Base-by-base conservation (phyloP, 495 filamentous ascomycete genomes). In the Aspergillus biplanus region DNA sequence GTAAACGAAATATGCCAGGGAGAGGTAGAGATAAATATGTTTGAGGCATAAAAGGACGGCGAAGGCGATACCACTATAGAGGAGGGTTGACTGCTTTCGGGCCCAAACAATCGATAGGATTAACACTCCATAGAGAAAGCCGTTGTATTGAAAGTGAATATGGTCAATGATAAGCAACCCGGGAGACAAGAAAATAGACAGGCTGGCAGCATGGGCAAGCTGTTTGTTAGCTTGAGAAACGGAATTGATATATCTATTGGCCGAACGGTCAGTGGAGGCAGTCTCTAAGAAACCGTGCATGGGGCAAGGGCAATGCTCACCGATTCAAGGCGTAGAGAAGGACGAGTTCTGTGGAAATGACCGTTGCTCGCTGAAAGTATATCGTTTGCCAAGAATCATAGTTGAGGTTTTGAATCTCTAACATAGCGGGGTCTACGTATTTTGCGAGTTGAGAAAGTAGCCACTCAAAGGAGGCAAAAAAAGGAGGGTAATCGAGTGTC, bases 91-190 rank as follows among this genome's bases (percentile, higher is more conserved):
- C 63, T 84, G 86, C 57, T 90, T 88, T 42, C 92, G 88, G 3
- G 91, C 92, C 59, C 93, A 74, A 0, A 96, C 90, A 33, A 99
- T 80, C 0, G 94, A 97, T 35, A 93, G 78, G 27, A 97, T 84
- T 44, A 99, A 76, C 37, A 98, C 78, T 15, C 95, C 95, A 69
- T 97, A 98, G 71, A 99, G 84, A 76, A 93, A 93, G 56, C 95
- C 95, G 76, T 99, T 99, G 80, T 99, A 98, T 78, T 99, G 95
- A 76, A 99, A 99, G 73, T 99, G 95, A 64, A 99, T 96, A 72
- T 99, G 95, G 70, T 99, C 95, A 73, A 99, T 97, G 69, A 99
- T 96, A 52, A 99, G 81, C 11, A 99, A 85, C 33, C 94, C 95
- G 3, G 95, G 95, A 3, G 93, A 97, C 35, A 98, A 84, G 15